Evolutionary conservation across 371 early-diverging fungal species (phyloP).

Genomic region (Blakeslea trispora): DNA sequence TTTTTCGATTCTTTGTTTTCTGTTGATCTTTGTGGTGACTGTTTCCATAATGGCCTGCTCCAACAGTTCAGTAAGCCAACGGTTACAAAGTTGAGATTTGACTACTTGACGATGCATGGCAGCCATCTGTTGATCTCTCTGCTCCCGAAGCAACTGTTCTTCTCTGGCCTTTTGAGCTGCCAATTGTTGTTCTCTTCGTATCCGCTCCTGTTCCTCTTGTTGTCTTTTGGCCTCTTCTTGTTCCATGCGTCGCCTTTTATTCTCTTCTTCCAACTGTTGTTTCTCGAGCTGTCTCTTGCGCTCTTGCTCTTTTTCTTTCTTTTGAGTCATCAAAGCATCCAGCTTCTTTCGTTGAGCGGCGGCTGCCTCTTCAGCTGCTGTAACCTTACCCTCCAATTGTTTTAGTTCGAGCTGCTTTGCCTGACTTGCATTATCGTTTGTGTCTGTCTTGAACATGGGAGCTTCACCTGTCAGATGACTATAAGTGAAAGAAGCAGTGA

Average conservation of each 20-base stretch:
- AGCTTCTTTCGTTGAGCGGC: slow-evolving; percentile 9
- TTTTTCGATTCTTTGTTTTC: neutral
- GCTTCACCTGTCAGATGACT: neutral
- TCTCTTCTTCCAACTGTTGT: neutral
- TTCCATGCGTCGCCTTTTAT: neutral
- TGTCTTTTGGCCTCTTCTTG: slow-evolving; percentile 4
- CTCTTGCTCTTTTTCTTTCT: neutral
- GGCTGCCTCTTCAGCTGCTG: slow-evolving; percentile 7
- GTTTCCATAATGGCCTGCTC: slow-evolving; percentile 1
- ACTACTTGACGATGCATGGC: slow-evolving; percentile 10
- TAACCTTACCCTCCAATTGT: slow-evolving; percentile 1
- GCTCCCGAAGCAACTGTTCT: slow-evolving; percentile 11
- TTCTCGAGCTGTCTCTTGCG: neutral
- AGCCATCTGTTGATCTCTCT: slow-evolving; percentile 2
- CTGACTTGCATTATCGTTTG: slow-evolving; percentile 1
- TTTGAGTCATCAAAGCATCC: slow-evolving; percentile 5
- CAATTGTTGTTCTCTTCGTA: slow-evolving; percentile 3
- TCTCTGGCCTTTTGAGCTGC: slow-evolving; percentile 11
- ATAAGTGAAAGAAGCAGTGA: neutral
- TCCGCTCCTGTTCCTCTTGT: slow-evolving; percentile 11
- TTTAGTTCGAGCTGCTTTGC: slow-evolving; percentile 4
- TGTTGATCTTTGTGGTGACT: neutral
- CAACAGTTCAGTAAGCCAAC: slow-evolving; percentile 1
- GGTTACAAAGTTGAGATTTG: slow-evolving; percentile 4
- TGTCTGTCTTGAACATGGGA: neutral